These are phyloP conservation scores for Saccharomyces uvarum DNA, from an alignment of 1,139 yeast genomes.

Conservation along the genomic window DNA sequence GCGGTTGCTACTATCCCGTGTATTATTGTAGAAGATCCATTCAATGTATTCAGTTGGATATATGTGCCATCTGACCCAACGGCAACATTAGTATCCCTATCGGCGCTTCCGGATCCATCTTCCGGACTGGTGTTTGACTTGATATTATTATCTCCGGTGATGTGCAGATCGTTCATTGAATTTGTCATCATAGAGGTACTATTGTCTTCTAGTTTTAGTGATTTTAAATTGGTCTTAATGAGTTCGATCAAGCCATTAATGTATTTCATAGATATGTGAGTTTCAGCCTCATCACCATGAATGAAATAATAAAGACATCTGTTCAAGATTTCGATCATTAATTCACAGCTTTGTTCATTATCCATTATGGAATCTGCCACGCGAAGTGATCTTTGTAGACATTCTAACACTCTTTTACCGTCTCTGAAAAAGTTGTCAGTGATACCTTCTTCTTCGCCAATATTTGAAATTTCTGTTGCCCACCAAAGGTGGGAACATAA, in stretches of 20 bases:
- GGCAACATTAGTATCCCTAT: constrained; percentile 8
- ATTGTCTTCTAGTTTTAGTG: constrained; percentile 37
- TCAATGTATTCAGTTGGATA: constrained; percentile 12
- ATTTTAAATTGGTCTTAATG: constrained; percentile 66
- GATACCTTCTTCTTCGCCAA: constrained; percentile 43
- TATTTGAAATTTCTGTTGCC: constrained; percentile 58
- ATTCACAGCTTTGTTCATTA: constrained; percentile 51
- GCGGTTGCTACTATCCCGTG: constrained; percentile 4
- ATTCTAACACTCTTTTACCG: constrained; percentile 58
- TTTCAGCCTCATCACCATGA: constrained; percentile 69
- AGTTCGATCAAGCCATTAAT: constrained; percentile 82
- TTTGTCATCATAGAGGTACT: constrained; percentile 19
- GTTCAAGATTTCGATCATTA: constrained; percentile 84
- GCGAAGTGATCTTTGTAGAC: constrained; percentile 67
- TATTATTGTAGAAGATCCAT: not conserved
- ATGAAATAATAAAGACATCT: constrained; percentile 77
- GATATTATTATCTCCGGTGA: not conserved
- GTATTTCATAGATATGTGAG: constrained; percentile 62
- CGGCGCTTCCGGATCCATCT: not conserved
- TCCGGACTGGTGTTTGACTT: not conserved
- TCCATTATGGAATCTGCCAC: constrained; percentile 87
- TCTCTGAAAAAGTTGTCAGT: constrained; percentile 34
- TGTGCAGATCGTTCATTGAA: constrained; percentile 6
- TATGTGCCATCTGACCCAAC: constrained; percentile 27
- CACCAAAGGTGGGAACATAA: constrained; percentile 91